phyloP scores from a whole-genome alignment of 139 green algal species.

The Deuterostichococcus epilithicus region DNA sequence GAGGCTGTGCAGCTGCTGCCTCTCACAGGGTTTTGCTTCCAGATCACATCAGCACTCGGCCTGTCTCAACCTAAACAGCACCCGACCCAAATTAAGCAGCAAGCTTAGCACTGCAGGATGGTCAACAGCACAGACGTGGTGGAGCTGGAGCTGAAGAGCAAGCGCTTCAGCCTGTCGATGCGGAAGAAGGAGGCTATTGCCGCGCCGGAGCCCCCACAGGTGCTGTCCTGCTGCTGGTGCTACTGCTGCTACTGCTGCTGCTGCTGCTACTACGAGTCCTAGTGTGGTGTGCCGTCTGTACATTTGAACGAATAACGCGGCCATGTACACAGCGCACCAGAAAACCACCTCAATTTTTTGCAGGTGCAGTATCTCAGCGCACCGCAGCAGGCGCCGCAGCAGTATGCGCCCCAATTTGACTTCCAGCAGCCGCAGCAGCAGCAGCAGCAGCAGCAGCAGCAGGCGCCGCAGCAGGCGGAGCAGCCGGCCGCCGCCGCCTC shows the following conservation, averaged over 20 bases:
- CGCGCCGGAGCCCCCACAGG: conserved; percentile 35
- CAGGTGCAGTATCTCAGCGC: background rate
- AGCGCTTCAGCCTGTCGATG: conserved; percentile 83
- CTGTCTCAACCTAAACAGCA: too few species aligned
- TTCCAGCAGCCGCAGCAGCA: conserved; percentile 23
- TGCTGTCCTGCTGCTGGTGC: conserved; percentile 8
- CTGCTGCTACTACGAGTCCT: background rate
- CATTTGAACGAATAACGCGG: too few species aligned
- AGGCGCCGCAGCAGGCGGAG: conserved; percentile 37
- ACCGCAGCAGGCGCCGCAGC: background rate
- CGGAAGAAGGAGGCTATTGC: conserved; percentile 84
- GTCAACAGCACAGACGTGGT: conserved; percentile 94
- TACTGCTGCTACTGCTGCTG: background rate
- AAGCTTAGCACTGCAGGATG: conserved; percentile 55
- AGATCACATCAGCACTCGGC: too few species aligned
- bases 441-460: conserved; percentile 24
- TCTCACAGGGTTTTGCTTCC: too few species aligned
- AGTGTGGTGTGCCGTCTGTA: too few species aligned
- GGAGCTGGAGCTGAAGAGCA: conserved; percentile 91
- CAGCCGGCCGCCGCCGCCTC: conserved; percentile 50
- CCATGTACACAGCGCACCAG: too few species aligned
- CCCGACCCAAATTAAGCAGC: too few species aligned
- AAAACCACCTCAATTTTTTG: too few species aligned
- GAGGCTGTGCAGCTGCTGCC: too few species aligned
- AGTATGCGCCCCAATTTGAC: background rate